A percentile compares a stretch with the other conserved stretches of the same genome.
phyloP scores from a whole-genome alignment of 176 grass and related monocot species.

The Typha latifolia region DNA sequence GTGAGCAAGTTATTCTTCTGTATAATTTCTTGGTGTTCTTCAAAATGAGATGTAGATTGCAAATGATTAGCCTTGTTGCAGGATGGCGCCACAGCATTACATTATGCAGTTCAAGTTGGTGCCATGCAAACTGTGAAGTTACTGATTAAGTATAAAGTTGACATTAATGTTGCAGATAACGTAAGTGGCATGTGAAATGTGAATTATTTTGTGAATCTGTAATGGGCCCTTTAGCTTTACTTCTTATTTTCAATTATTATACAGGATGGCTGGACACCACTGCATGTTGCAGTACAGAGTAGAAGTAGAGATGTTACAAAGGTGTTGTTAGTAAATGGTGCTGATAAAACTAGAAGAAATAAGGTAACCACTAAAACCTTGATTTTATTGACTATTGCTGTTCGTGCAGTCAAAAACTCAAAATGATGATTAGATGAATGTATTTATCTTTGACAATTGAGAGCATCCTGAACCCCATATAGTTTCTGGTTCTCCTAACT shows the following conservation, averaged over 20 bases:
- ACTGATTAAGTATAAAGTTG: conserved; percentile 74
- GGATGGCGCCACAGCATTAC: conserved; percentile 75
- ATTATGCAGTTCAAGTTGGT: conserved; percentile 90
- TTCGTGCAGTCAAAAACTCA: not conserved
- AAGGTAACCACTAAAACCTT: conserved; percentile 33
- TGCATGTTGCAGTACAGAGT: conserved; percentile 83
- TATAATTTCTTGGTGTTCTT: not conserved
- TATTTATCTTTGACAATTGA: not conserved
- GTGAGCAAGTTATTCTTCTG: conserved; percentile 19
- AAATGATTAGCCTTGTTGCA: conserved; percentile 13
- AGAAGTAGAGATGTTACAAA: conserved; percentile 78
- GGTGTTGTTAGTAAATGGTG: conserved; percentile 69
- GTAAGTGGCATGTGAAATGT: conserved; percentile 25
- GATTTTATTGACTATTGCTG: not conserved
- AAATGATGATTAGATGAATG: not conserved
- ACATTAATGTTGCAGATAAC: conserved; percentile 79
- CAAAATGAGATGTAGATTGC: not conserved
- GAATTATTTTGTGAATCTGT: conserved; percentile 4
- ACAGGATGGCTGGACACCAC: conserved; percentile 81
- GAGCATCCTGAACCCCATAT: not conserved
- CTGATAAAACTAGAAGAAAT: conserved; percentile 82
- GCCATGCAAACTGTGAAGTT: conserved; percentile 81
- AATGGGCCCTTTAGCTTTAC: not conserved
- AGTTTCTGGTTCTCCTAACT: not conserved
- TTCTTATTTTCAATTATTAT: conserved; percentile 8